Conservation (phyloP, 2,329 filamentous ascomycete genomes). For the Colletotrichum simmondsii region DNA sequence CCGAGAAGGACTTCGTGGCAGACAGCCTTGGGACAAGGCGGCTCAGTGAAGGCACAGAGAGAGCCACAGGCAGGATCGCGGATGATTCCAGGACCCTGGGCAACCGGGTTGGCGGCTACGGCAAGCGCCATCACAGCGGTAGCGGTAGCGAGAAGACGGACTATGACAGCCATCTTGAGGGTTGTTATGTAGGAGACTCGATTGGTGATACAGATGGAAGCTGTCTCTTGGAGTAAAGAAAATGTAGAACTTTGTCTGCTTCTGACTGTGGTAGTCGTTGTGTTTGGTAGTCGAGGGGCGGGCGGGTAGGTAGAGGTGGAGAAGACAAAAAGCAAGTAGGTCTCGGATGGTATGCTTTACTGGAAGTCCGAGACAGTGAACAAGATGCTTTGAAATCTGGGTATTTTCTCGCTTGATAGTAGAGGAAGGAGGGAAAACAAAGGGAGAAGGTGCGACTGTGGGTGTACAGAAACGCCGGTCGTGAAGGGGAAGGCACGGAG, state of each 20-base stretch:
- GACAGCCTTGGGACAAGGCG: background rate
- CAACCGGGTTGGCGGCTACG: background rate
- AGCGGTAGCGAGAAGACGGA: background rate
- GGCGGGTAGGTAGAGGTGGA: background rate
- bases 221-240: background rate
- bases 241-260: background rate
- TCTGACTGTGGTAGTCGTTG: background rate
- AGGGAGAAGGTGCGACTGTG: background rate
- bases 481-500: background rate
- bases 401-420: background rate
- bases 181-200: background rate
- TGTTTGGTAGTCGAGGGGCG: background rate
- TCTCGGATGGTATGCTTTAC: background rate
- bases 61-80: background rate
- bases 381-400: background rate
- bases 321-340: background rate
- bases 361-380: background rate
- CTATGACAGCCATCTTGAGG: background rate
- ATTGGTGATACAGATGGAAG: background rate
- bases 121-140: background rate
- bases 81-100: background rate
- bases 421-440: background rate
- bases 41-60: background rate
- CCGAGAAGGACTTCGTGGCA: slow-evolving; percentile 6
- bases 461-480: background rate